Conservation (phyloP, 495 filamentous ascomycete species). For the Xanthoparmelia taractica region DNA sequence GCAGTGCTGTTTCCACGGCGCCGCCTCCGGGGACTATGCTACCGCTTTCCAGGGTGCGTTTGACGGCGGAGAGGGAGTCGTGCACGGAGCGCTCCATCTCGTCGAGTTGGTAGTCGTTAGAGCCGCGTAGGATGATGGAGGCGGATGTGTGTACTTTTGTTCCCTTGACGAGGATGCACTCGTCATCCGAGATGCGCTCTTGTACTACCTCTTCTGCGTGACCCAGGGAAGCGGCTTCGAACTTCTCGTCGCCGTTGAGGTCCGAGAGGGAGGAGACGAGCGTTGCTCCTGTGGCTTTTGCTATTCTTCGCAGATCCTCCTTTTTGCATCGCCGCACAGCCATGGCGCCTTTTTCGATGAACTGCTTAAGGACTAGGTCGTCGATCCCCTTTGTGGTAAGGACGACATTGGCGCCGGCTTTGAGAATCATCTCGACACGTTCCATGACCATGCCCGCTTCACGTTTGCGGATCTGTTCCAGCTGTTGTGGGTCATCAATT, state of each 20-base stretch:
- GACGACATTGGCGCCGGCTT: conserved; percentile 92
- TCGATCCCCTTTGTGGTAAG: conserved; percentile 98
- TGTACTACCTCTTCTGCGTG: conserved; percentile 91
- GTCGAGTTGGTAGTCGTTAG: conserved; percentile 95
- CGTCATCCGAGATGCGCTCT: conserved; percentile 96
- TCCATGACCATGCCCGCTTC: conserved; percentile 91
- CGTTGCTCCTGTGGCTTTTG: conserved; percentile 90
- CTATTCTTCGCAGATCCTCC: conserved; percentile 92
- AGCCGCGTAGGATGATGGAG: conserved; percentile 90
- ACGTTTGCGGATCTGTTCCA: conserved; percentile 91
- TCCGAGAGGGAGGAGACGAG: conserved; percentile 89
- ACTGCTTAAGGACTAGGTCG: conserved; percentile 87
- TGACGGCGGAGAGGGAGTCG: conserved; percentile 92
- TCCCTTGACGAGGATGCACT: conserved; percentile 95
- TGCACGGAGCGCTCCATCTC: conserved; percentile 99
- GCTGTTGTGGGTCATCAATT: conserved; percentile 90
- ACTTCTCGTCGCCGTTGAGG: conserved; percentile 94
- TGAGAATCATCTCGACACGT: conserved; percentile 92
- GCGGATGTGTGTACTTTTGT: conserved; percentile 89
- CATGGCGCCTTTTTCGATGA: conserved; percentile 93
- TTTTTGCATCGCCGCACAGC: conserved; percentile 96
- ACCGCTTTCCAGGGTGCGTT: conserved; percentile 93
- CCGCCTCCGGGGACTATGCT: conserved; percentile 94
- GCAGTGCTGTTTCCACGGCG: conserved; percentile 95
- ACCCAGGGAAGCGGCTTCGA: conserved; percentile 81